Conservation (phyloP, 192 early-diverging fungal genomes). For the Coemansia asiatica region DNA sequence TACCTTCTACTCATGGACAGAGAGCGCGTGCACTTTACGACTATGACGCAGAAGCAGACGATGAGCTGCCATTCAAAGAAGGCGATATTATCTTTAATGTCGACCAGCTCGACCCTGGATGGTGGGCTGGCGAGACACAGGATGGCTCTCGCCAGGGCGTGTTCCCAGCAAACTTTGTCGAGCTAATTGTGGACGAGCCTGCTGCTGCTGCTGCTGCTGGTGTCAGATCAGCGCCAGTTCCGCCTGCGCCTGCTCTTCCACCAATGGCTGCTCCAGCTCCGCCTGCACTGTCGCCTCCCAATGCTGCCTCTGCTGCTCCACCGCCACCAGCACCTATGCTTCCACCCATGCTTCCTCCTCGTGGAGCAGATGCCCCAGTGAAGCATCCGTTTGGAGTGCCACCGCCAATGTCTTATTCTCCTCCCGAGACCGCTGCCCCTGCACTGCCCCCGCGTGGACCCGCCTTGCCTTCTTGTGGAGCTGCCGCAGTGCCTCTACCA, state of each 20-base stretch:
- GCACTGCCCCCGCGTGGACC: constrained; percentile 10
- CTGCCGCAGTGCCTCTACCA: constrained; percentile 16
- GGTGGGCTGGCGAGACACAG: constrained; percentile 86
- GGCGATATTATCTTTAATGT: constrained; percentile 80
- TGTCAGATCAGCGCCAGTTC: not conserved
- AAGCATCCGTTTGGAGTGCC: not conserved
- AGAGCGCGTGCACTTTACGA: constrained; percentile 67
- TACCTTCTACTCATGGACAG: constrained; percentile 15
- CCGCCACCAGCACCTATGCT: not conserved
- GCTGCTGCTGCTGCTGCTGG: constrained; percentile 5
- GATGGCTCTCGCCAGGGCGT: constrained; percentile 73
- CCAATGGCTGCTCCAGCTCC: constrained; percentile 15
- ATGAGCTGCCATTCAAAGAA: constrained; percentile 83
- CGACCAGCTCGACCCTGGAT: constrained; percentile 82
- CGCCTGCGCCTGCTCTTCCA: constrained; percentile 6
- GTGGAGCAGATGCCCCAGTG: not conserved
- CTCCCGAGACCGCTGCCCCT: constrained; percentile 6
- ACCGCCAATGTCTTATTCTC: constrained; percentile 13
- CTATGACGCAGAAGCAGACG: constrained; percentile 75
- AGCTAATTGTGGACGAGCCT: constrained; percentile 50
- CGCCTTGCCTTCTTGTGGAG: constrained; percentile 7
- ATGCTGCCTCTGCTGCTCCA: constrained; percentile 22
- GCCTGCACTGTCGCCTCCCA: constrained; percentile 8
- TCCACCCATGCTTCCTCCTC: constrained; percentile 13
- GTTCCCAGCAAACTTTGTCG: constrained; percentile 79